Conservation (phyloP, 345 rosid species). For the Linum trigynum region DNA sequence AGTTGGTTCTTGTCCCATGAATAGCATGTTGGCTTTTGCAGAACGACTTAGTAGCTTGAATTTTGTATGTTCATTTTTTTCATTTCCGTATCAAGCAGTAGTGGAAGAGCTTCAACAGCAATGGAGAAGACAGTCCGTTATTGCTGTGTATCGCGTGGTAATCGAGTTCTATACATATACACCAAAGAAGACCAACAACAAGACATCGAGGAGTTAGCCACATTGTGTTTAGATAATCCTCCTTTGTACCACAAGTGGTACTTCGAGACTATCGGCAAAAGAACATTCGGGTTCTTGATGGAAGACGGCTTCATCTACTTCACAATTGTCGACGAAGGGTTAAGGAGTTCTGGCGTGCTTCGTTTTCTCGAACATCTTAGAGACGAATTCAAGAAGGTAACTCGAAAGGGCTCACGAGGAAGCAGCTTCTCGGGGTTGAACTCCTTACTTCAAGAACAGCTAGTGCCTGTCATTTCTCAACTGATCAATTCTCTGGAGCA, state of each 20-base stretch:
- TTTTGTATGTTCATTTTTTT: background rate
- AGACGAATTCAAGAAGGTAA: slow-evolving; percentile 59
- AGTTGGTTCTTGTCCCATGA: no score
- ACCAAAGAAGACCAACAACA: slow-evolving; percentile 51
- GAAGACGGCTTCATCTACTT: slow-evolving; percentile 67
- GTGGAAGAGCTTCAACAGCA: slow-evolving; percentile 15
- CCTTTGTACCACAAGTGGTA: no score
- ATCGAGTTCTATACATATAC: slow-evolving; percentile 40
- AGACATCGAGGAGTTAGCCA: slow-evolving; percentile 43
- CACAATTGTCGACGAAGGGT: slow-evolving; percentile 49
- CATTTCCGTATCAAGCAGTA: no score
- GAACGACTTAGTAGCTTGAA: slow-evolving; percentile 13
- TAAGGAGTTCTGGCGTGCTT: slow-evolving; percentile 41
- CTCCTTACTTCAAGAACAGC: slow-evolving; percentile 46
- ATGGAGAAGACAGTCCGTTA: slow-evolving; percentile 57
- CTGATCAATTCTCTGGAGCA: slow-evolving; percentile 59
- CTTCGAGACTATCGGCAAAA: no score
- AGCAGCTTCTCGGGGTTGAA: slow-evolving; percentile 58
- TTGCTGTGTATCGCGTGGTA: slow-evolving; percentile 57
- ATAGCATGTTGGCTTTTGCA: slow-evolving; percentile 19
- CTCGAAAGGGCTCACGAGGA: slow-evolving; percentile 44
- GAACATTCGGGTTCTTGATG: no score
- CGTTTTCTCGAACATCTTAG: slow-evolving; percentile 54
- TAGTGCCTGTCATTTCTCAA: slow-evolving; percentile 56
- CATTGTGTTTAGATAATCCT: slow-evolving; percentile 58